Evolutionary conservation across 768 basidiomycete genomes (phyloP).

Genomic region (Glaciozyma antarctica): DNA sequence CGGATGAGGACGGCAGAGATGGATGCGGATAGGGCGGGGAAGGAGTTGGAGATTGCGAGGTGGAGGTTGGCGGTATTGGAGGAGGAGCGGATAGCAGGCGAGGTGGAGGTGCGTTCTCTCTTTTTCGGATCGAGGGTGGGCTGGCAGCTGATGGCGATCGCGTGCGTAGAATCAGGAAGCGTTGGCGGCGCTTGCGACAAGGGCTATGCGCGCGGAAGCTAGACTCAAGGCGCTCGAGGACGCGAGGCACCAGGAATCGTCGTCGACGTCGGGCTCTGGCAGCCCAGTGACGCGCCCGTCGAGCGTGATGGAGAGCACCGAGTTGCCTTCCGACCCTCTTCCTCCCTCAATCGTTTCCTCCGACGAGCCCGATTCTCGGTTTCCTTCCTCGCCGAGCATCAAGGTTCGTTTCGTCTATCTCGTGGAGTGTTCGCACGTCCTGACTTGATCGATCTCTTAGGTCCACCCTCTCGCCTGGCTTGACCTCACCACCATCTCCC

Average conservation of each 20-base stretch:
- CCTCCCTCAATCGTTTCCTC: not conserved
- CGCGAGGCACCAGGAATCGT: constrained; percentile 1
- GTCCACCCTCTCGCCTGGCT: constrained; percentile 26
- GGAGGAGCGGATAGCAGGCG: constrained; percentile 10
- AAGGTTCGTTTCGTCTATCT: not conserved
- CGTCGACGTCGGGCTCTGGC: constrained; percentile 6
- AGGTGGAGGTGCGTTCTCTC: constrained; percentile 17
- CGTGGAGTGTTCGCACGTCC: too few relatives aligned
- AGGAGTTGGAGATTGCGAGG: constrained; percentile 29
- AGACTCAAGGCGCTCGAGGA: constrained; percentile 24
- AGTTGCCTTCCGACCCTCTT: not conserved
- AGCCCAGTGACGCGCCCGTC: constrained; percentile 1
- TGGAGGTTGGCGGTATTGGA: constrained; percentile 23
- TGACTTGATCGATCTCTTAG: constrained; percentile 6
- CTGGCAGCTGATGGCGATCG: not conserved
- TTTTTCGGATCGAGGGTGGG: too few relatives aligned
- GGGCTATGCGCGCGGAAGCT: constrained; percentile 25
- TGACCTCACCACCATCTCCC: constrained; percentile 28
- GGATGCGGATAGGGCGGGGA: constrained; percentile 15
- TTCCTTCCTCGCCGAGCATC: not conserved
- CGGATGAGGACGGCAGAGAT: constrained; percentile 12
- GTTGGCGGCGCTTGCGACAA: constrained; percentile 18
- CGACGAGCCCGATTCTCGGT: not conserved
- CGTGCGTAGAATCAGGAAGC: constrained; percentile 20
- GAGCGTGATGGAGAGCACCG: not conserved